A percentile compares a stretch with the other conserved stretches of the same genome.
phyloP scores from a whole-genome alignment of 495 filamentous ascomycete species.

The Hyaloscypha hepaticicola region DNA sequence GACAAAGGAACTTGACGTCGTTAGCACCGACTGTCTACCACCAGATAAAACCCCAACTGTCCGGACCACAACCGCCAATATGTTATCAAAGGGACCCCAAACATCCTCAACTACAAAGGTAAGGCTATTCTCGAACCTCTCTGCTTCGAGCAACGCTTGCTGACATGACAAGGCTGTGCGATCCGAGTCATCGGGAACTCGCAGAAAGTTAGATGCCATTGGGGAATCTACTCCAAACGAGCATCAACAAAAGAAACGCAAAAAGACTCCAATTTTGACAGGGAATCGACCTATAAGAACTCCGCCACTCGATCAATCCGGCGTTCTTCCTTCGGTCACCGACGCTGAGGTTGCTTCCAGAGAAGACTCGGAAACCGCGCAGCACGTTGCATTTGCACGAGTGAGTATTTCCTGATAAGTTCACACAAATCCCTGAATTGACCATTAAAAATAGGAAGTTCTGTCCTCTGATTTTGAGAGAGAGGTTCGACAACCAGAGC shows the following conservation, averaged over 20 bases:
- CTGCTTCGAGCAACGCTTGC: too few relatives aligned
- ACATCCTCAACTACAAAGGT: neutral
- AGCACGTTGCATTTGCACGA: neutral
- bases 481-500: neutral
- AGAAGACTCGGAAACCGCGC: neutral
- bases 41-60: neutral
- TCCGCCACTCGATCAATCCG: neutral
- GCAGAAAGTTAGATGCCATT: neutral
- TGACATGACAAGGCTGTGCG: too few relatives aligned
- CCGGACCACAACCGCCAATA: neutral
- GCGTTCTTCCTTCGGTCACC: neutral
- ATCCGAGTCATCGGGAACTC: neutral
- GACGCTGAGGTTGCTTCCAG: neutral
- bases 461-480: neutral
- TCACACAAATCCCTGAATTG: neutral
- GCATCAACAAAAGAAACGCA: neutral
- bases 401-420: neutral
- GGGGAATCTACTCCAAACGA: neutral
- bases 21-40: neutral
- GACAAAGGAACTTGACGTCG: neutral
- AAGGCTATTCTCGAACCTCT: too few relatives aligned
- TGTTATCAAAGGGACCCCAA: neutral
- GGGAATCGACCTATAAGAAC: neutral
- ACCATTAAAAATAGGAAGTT: neutral
- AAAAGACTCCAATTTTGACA: neutral